Conservation (phyloP, 495 filamentous ascomycete species). For the Bryoglossum gracile region DNA sequence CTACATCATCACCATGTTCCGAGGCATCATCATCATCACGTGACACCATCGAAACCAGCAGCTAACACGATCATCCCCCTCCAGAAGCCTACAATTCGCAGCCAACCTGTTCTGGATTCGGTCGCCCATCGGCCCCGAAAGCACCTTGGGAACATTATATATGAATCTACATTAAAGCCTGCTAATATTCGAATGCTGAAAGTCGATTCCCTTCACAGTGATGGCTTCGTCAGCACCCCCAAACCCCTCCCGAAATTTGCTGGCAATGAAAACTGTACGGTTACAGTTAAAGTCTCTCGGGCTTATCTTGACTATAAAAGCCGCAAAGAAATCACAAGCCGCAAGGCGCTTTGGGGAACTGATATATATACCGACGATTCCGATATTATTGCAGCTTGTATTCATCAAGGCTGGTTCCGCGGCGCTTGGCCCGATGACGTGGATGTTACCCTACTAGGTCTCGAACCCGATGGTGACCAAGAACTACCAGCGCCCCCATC, state of each 20-base stretch:
- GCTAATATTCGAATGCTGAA: conserved; percentile 29
- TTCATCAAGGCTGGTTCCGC: conserved; percentile 86
- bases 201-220: conserved; percentile 31
- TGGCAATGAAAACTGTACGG: conserved; percentile 80
- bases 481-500: background rate
- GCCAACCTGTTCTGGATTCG: conserved; percentile 59
- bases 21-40: conserved; percentile 61
- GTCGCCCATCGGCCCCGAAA: conserved; percentile 62
- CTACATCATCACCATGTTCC: conserved; percentile 23
- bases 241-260: conserved; percentile 72
- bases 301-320: conserved; percentile 59
- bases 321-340: conserved; percentile 72
- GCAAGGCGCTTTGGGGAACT: conserved; percentile 81
- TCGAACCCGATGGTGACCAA: background rate
- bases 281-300: conserved; percentile 78
- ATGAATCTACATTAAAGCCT: conserved; percentile 47
- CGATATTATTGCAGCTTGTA: conserved; percentile 84
- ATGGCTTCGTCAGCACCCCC: conserved; percentile 63
- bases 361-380: conserved; percentile 95
- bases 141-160: conserved; percentile 63
- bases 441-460: conserved; percentile 53
- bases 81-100: conserved; percentile 54
- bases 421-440: conserved; percentile 80
- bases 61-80: conserved; percentile 47
- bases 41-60: conserved; percentile 32